phyloP scores from a whole-genome alignment of 1,284 basidiomycete species.

The Fomes fomentarius region DNA sequence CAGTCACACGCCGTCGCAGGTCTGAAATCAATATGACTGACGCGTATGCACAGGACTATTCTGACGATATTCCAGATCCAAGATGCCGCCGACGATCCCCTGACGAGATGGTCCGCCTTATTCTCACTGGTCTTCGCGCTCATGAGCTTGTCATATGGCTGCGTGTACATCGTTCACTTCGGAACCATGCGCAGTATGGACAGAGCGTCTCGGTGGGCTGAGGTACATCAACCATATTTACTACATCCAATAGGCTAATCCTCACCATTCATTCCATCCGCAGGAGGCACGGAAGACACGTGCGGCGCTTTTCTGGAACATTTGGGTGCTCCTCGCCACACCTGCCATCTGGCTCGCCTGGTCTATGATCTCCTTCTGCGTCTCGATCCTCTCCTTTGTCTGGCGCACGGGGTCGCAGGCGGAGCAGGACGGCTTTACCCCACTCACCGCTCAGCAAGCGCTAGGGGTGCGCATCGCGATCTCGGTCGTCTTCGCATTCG shows the following conservation, averaged over 20 bases:
- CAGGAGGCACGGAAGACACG: conserved; percentile 71
- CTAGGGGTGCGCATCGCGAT: conserved; percentile 61
- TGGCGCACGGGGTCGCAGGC: conserved; percentile 66
- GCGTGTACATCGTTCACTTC: conserved; percentile 77
- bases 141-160: conserved; percentile 77
- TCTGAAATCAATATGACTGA: neutral
- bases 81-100: conserved; percentile 59
- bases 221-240: conserved; percentile 60
- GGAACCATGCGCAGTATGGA: conserved; percentile 80
- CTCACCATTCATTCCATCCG: neutral
- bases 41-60: conserved; percentile 56
- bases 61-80: conserved; percentile 74
- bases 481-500: conserved; percentile 57
- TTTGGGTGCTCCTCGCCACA: conserved; percentile 78
- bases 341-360: conserved; percentile 78
- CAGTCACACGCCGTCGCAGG: conserved; percentile 31
- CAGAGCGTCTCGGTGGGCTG: conserved; percentile 75
- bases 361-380: conserved; percentile 73
- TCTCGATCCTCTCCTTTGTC: conserved; percentile 69
- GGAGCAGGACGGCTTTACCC: conserved; percentile 41
- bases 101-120: conserved; percentile 68
- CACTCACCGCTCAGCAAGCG: conserved; percentile 36
- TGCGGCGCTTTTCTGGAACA: conserved; percentile 75
- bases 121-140: conserved; percentile 69
- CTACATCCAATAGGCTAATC: no score